Percentiles rank a stretch among this genome's conserved stretches.
phyloP scores from a whole-genome alignment of 2,329 filamentous ascomycete species.

The Penicillium sp. region DNA sequence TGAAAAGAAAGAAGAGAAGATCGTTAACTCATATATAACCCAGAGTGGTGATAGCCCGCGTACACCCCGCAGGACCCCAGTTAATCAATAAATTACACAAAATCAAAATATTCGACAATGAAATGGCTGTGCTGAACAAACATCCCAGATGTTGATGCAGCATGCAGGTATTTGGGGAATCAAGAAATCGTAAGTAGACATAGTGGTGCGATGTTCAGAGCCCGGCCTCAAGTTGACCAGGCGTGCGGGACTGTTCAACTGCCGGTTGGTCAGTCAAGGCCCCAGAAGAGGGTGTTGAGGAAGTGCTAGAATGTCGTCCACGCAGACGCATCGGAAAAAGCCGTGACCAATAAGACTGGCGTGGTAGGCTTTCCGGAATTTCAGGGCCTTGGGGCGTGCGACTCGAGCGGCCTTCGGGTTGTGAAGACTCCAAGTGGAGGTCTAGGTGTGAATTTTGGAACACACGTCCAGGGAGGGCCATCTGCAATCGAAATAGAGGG shows the following conservation, averaged over 20 bases:
- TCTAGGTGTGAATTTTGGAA: conserved; percentile 23
- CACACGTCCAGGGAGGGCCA: conserved; percentile 40
- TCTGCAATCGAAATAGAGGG: conserved; percentile 33
- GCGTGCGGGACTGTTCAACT: conserved; percentile 15
- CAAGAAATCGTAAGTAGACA: neutral
- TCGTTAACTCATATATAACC: neutral
- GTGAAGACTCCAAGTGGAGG: neutral
- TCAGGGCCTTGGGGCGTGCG: neutral
- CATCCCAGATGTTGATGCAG: conserved; percentile 27
- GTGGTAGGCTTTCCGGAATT: neutral
- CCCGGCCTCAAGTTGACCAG: conserved; percentile 23
- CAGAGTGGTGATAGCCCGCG: neutral
- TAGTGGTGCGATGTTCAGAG: conserved; percentile 1
- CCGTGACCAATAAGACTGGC: conserved; percentile 13
- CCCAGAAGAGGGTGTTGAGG: neutral
- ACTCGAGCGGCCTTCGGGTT: neutral
- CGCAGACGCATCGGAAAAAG: conserved; percentile 18
- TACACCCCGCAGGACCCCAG: neutral
- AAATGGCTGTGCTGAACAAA: conserved; percentile 11
- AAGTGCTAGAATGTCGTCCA: neutral
- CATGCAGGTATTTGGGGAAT: conserved; percentile 5
- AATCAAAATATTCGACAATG: conserved; percentile 21
- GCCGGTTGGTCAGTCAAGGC: neutral
- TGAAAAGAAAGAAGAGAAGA: neutral
- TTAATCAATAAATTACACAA: conserved; percentile 20